These are phyloP conservation scores for Mallotus repandus DNA, from an alignment of 441 rosid species.

Conservation along the genomic window DNA sequence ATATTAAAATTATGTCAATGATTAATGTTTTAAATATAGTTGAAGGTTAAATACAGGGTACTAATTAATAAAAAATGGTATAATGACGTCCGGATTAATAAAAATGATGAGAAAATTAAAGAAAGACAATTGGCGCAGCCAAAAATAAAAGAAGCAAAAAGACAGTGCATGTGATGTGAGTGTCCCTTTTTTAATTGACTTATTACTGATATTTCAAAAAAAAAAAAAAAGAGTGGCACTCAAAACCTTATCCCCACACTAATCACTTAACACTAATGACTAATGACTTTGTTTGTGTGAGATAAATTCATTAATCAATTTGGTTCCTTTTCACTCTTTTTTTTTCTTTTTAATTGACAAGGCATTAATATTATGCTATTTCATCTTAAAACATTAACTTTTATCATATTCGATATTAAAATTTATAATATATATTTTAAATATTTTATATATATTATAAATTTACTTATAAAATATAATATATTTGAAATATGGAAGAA, in stretches of 20 bases:
- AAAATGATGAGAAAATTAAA: neutral
- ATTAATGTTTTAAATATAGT: too few species aligned
- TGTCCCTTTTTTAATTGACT: neutral
- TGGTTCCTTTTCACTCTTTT: neutral
- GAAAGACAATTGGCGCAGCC: neutral
- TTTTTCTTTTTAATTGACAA: neutral
- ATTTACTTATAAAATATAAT: too few species aligned
- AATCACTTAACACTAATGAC: neutral
- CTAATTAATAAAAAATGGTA: too few species aligned
- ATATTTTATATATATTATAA: too few species aligned
- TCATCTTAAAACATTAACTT: too few species aligned
- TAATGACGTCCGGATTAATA: neutral
- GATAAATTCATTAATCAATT: neutral
- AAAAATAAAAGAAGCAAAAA: slow-evolving; percentile 1
- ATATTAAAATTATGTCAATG: neutral
- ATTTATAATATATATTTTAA: too few species aligned
- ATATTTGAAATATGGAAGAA: too few species aligned
- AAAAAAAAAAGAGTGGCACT: neutral
- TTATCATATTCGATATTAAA: too few species aligned
- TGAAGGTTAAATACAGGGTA: too few species aligned
- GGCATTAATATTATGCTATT: neutral
- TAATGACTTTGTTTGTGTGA: neutral
- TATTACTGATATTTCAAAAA: neutral
- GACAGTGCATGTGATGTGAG: slow-evolving; percentile 15
- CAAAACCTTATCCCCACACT: neutral